These are phyloP conservation scores for Ulvella scutata DNA, from an alignment of 139 green algal species.

Conservation along the genomic window DNA sequence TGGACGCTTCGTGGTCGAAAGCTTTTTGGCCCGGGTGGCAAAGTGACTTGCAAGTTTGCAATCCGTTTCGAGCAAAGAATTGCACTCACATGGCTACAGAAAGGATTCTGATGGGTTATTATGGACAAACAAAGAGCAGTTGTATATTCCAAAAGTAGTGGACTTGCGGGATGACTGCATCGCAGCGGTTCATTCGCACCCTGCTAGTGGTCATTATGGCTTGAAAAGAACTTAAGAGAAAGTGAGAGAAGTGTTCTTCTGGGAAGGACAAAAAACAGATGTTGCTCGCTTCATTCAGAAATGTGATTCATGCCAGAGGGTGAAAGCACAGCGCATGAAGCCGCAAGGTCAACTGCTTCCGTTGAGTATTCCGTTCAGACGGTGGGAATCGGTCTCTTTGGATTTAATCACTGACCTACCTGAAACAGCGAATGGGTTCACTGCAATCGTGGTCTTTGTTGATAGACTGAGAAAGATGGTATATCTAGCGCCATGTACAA, in stretches of 20 bases:
- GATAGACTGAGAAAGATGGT: conserved; percentile 15
- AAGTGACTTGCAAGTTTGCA: not conserved
- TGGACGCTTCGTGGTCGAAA: not conserved
- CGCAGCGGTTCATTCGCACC: not conserved
- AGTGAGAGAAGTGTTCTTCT: conserved; percentile 12
- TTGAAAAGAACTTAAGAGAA: not conserved
- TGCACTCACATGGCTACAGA: not conserved
- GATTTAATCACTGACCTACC: conserved; percentile 16
- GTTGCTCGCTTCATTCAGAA: conserved; percentile 1
- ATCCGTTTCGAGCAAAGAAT: not conserved
- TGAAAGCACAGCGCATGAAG: conserved; percentile 9
- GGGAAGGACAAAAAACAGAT: not conserved
- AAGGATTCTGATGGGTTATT: not conserved
- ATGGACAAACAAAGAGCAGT: not conserved
- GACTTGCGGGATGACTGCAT: not conserved
- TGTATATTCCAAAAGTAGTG: not conserved
- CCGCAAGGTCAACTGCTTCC: conserved; percentile 6
- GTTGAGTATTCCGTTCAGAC: conserved; percentile 5
- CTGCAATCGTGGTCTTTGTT: not conserved
- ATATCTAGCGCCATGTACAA: conserved; percentile 1
- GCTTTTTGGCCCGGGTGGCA: not conserved
- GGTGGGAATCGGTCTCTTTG: conserved; percentile 10
- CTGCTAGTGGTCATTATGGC: not conserved
- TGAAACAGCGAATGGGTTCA: not conserved
- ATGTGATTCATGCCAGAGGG: conserved; percentile 18